A percentile compares a stretch with the other conserved stretches of the same genome.
Conservation (phyloP, 441 rosid species). For the Raphanus hybrid region DNA sequence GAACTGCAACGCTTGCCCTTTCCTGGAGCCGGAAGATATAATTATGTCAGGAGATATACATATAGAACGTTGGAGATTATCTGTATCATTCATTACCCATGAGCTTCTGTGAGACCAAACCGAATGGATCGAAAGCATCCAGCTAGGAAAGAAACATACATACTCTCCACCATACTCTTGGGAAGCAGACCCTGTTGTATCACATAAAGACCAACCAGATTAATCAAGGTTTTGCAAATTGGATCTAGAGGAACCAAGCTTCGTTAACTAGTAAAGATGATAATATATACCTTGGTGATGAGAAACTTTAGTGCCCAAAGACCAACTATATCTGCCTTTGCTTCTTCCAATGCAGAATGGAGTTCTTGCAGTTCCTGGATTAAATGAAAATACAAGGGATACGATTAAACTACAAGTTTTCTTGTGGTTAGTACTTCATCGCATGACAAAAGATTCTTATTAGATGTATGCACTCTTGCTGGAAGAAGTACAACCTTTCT, state of each 20-base stretch:
- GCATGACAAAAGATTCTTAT: neutral
- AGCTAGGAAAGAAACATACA: constrained; percentile 91
- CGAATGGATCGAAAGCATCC: constrained; percentile 96
- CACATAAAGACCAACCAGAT: neutral
- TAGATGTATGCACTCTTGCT: constrained; percentile 11
- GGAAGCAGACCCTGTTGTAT: constrained; percentile 71
- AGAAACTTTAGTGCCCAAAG: constrained; percentile 95
- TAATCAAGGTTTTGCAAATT: neutral
- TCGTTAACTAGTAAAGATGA: constrained; percentile 13
- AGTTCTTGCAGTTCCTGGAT: constrained; percentile 94
- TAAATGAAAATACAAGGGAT: neutral
- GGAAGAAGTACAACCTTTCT: constrained; percentile 67
- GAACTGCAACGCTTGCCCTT: constrained; percentile 94
- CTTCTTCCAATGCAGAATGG: constrained; percentile 93
- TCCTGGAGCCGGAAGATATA: constrained; percentile 49
- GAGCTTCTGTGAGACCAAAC: constrained; percentile 95
- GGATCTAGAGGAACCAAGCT: neutral
- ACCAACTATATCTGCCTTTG: constrained; percentile 98
- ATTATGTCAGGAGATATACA: constrained; percentile 22
- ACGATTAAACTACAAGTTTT: constrained; percentile 8
- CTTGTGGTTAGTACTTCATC: neutral
- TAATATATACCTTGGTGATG: constrained; percentile 64
- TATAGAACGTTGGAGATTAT: neutral
- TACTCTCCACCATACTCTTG: constrained; percentile 65
- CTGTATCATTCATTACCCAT: constrained; percentile 63